phyloP scores from a whole-genome alignment of 2,329 filamentous ascomycete species.

The Sporothrix phasma region DNA sequence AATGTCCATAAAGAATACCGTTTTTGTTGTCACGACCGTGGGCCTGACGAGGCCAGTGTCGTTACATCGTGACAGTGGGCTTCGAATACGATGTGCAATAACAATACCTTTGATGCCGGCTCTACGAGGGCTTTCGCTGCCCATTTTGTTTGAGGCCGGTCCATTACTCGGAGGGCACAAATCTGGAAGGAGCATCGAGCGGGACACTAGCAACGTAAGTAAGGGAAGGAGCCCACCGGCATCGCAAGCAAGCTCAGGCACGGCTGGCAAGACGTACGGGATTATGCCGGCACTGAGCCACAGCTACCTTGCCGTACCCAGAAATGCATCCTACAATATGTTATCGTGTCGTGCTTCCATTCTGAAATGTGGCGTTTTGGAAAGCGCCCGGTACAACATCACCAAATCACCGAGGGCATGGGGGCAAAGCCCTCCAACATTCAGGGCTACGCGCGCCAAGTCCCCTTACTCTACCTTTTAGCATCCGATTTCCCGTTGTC shows the following conservation, averaged over 20 bases:
- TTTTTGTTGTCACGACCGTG: neutral
- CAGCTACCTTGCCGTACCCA: neutral
- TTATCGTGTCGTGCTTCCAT: neutral
- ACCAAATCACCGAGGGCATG: slow-evolving; percentile 8
- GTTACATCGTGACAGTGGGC: neutral
- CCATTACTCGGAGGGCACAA: neutral
- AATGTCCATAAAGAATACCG: neutral
- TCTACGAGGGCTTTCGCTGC: neutral
- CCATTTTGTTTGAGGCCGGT: neutral
- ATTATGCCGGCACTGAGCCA: neutral
- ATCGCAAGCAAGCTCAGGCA: neutral
- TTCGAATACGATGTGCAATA: neutral
- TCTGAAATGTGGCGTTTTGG: slow-evolving; percentile 3
- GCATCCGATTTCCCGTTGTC: neutral
- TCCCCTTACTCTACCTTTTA: neutral
- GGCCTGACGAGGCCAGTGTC: neutral
- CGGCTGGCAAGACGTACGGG: neutral
- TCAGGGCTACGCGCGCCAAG: neutral
- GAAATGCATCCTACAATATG: no score
- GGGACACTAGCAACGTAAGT: neutral
- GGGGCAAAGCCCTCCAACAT: neutral
- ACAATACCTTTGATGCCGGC: neutral
- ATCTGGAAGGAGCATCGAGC: neutral
- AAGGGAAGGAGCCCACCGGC: slow-evolving; percentile 8
- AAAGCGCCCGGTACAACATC: slow-evolving; percentile 6